Evolutionary conservation across 2,329 filamentous ascomycete genomes (phyloP).

Genomic region (Penicillium sp.): DNA sequence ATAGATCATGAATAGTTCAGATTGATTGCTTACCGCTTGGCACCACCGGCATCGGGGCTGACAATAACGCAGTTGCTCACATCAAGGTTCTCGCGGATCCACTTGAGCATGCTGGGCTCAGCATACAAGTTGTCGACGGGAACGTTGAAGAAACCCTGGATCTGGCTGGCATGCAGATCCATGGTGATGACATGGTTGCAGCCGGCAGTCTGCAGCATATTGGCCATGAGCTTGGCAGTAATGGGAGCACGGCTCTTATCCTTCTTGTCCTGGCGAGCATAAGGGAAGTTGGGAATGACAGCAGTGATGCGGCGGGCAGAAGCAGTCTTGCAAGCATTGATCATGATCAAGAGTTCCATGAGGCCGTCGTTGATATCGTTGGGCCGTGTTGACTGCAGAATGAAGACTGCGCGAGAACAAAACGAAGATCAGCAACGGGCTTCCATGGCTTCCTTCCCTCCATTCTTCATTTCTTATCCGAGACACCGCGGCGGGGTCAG

Average conservation of each 20-base stretch:
- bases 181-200: conserved; percentile 95
- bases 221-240: conserved; percentile 91
- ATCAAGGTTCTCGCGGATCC: conserved; percentile 84
- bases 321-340: conserved; percentile 87
- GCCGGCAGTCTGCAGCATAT: conserved; percentile 94
- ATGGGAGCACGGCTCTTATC: conserved; percentile 95
- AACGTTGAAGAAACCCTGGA: conserved; percentile 93
- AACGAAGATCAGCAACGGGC: conserved; percentile 13
- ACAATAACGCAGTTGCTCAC: conserved; percentile 88
- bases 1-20: not conserved
- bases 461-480: conserved; percentile 4
- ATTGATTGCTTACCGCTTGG: conserved; percentile 66
- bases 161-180: conserved; percentile 92
- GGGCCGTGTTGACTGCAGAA: conserved; percentile 89
- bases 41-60: conserved; percentile 90
- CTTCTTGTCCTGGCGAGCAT: conserved; percentile 97
- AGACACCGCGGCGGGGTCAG: conserved; percentile 16
- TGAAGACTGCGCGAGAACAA: conserved; percentile 66
- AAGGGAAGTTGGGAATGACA: conserved; percentile 94
- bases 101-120: conserved; percentile 86
- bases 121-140: conserved; percentile 83
- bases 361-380: conserved; percentile 97
- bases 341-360: conserved; percentile 98
- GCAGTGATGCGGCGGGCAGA: conserved; percentile 90
- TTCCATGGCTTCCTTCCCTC: not conserved